phyloP scores from a whole-genome alignment of 768 basidiomycete genomes.

The Boletus subparvulus region DNA sequence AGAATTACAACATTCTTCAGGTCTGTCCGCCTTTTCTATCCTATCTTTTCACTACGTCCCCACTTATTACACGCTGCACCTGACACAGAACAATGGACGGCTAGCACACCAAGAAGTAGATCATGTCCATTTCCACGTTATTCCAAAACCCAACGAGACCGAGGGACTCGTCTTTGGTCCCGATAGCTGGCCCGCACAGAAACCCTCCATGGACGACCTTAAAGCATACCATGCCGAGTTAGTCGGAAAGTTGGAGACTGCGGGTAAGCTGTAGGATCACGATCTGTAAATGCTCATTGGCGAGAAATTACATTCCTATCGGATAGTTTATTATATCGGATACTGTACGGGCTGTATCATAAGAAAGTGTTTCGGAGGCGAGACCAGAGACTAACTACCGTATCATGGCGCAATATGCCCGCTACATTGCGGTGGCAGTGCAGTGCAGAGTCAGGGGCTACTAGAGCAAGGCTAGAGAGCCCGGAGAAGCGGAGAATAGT shows the following conservation, averaged over 20 bases:
- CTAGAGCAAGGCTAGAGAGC: no score
- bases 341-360: no score
- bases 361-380: no score
- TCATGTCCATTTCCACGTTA: slow-evolving; percentile 93
- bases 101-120: slow-evolving; percentile 70
- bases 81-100: slow-evolving; percentile 61
- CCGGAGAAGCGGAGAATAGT: no score
- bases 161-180: slow-evolving; percentile 71
- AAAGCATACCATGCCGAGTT: slow-evolving; percentile 22
- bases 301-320: neutral
- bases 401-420: no score
- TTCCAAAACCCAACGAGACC: slow-evolving; percentile 75
- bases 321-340: neutral
- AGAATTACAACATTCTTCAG: slow-evolving; percentile 87
- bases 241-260: slow-evolving; percentile 13
- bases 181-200: slow-evolving; percentile 51
- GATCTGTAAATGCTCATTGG: neutral
- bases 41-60: no score
- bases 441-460: no score
- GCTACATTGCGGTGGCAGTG: no score
- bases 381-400: no score
- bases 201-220: slow-evolving; percentile 20
- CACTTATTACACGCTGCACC: neutral
- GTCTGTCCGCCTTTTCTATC: slow-evolving; percentile 25
- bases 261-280: slow-evolving; percentile 16